Conservation (phyloP, 148 eudicot genomes). For the Polygonum maritimum region DNA sequence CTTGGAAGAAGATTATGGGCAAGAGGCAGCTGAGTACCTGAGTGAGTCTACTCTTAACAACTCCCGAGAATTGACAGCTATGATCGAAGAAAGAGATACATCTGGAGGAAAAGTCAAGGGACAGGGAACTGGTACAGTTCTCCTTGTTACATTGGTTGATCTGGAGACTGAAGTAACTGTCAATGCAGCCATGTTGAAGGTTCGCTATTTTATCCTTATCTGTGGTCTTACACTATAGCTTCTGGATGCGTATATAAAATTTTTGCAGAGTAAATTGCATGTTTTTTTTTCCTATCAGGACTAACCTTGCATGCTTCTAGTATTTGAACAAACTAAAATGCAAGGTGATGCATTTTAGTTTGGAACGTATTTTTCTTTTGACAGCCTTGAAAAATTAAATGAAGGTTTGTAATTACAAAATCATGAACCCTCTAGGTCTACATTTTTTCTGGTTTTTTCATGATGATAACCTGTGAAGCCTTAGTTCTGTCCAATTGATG, state of each 20-base stretch:
- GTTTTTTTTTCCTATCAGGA: background rate
- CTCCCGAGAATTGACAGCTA: slow-evolving; percentile 61
- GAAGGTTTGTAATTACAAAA: no score
- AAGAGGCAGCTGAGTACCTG: slow-evolving; percentile 68
- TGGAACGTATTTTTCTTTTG: background rate
- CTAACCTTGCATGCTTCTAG: background rate
- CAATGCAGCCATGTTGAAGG: slow-evolving; percentile 79
- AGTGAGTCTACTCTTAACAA: slow-evolving; percentile 48
- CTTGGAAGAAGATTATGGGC: slow-evolving; percentile 77
- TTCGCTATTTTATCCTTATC: slow-evolving; percentile 20
- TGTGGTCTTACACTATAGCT: background rate
- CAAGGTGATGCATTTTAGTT: background rate
- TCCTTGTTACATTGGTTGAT: slow-evolving; percentile 59
- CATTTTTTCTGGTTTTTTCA: no score
- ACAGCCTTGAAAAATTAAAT: no score
- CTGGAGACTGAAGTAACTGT: slow-evolving; percentile 41
- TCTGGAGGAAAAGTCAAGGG: slow-evolving; percentile 89
- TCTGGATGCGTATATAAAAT: background rate
- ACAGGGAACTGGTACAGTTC: slow-evolving; percentile 76
- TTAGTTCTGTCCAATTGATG: no score
- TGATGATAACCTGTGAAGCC: no score
- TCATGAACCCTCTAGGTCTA: no score
- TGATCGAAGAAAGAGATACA: slow-evolving; percentile 67
- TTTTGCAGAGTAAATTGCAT: background rate
- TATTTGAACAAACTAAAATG: background rate